Percentiles rank a stretch among this genome's conserved stretches.
Evolutionary conservation across 129 eudicot species (phyloP).

Genomic region (Centrapalus pauciflorus): DNA sequence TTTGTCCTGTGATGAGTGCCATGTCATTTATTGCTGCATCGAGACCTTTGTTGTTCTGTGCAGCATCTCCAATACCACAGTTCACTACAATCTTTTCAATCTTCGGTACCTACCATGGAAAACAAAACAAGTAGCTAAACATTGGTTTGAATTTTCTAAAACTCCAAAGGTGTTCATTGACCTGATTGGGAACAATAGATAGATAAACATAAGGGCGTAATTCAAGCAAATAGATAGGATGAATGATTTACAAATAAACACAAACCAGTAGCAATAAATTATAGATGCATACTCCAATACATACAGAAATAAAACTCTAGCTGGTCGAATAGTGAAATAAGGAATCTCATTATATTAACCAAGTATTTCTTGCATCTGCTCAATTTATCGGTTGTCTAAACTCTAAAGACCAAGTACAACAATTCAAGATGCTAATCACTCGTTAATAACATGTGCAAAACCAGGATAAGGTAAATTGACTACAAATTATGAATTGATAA

Average conservation of each 20-base stretch:
- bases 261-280: neutral
- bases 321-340: neutral
- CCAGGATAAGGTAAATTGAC: neutral
- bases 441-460: neutral
- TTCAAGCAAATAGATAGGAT: no score
- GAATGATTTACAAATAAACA: neutral
- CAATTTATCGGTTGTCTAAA: neutral
- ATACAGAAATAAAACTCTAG: neutral
- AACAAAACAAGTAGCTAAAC: neutral
- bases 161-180: neutral
- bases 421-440: neutral
- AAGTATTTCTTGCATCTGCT: neutral
- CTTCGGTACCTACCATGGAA: slow-evolving; percentile 66
- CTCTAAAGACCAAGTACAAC: neutral
- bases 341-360: neutral
- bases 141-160: neutral
- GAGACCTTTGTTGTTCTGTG: slow-evolving; percentile 88
- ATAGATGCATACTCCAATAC: neutral
- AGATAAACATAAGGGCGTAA: neutral
- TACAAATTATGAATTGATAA: neutral
- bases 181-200: neutral
- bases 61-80: slow-evolving; percentile 98
- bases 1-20: slow-evolving; percentile 89
- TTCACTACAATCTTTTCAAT: slow-evolving; percentile 75
- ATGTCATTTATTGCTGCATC: slow-evolving; percentile 86